These are phyloP conservation scores for Breynia disticha DNA, from an alignment of 441 rosid species.

Conservation along the genomic window DNA sequence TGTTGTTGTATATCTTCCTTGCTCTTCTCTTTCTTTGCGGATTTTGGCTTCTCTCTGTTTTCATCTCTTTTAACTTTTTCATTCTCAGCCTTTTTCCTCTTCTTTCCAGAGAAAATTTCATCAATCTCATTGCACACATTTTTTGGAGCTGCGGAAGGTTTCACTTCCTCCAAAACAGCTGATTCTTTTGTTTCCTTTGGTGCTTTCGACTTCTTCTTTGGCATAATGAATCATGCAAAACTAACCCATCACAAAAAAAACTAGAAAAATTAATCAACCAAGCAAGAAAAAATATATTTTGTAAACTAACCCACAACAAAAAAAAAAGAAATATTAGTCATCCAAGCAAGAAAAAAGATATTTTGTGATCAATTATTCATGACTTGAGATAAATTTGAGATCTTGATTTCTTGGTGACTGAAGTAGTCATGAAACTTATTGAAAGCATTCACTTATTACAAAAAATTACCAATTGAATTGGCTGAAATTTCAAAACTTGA, in stretches of 20 bases:
- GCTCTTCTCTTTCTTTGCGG: constrained; percentile 26
- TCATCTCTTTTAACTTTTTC: not conserved
- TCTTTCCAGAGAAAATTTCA: constrained; percentile 25
- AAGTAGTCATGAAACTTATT: no score
- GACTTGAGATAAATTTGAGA: no score
- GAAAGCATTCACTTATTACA: no score
- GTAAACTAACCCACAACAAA: not conserved
- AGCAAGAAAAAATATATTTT: no score
- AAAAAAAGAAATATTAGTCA: no score
- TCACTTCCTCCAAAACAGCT: constrained; percentile 1
- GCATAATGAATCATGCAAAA: constrained; percentile 1
- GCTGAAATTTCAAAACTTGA: no score
- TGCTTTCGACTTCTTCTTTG: constrained; percentile 3
- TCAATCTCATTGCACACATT: constrained; percentile 16
- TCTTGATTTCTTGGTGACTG: no score
- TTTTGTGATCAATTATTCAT: no score
- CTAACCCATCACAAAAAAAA: not conserved
- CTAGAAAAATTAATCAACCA: no score
- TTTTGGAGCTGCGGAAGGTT: constrained; percentile 3
- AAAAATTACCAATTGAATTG: no score
- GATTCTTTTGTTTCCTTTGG: not conserved
- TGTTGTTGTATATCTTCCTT: constrained; percentile 16
- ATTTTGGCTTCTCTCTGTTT: not conserved
- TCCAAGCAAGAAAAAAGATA: no score
- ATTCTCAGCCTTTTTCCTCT: constrained; percentile 25